These are phyloP conservation scores for Paraleonurus japonicus DNA, from an alignment of 257 asterid genomes.

Conservation along the genomic window DNA sequence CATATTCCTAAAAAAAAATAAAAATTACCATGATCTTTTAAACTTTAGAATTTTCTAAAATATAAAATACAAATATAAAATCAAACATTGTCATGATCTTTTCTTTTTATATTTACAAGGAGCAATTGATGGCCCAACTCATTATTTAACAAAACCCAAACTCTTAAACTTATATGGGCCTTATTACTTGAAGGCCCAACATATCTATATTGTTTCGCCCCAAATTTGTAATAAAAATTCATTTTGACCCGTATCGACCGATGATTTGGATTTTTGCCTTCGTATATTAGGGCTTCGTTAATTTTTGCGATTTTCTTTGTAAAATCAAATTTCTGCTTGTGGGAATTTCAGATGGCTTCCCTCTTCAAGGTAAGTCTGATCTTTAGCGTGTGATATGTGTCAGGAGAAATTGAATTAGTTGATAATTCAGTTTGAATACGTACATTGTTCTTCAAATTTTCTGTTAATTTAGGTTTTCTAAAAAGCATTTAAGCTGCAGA, in stretches of 20 bases:
- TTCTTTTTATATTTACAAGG: too few relatives aligned
- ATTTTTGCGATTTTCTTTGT: not conserved
- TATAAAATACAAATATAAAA: too few relatives aligned
- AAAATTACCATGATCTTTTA: too few relatives aligned
- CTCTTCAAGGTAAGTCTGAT: conserved; percentile 49
- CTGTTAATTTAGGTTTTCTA: conserved; percentile 17
- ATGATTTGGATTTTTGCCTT: conserved; percentile 11
- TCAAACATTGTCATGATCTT: too few relatives aligned
- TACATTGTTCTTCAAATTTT: conserved; percentile 3
- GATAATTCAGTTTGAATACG: conserved; percentile 20
- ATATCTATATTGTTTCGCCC: not conserved
- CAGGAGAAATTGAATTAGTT: conserved; percentile 10
- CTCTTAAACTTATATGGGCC: not conserved
- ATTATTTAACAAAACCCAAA: not conserved
- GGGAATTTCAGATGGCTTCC: conserved; percentile 50
- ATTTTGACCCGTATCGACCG: not conserved
- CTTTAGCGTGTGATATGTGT: not conserved
- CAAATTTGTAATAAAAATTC: not conserved
- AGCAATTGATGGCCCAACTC: conserved; percentile 5
- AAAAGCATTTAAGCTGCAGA: not conserved
- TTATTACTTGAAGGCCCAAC: not conserved
- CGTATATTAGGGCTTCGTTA: conserved; percentile 30
- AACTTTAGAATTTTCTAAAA: too few relatives aligned
- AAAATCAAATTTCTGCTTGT: conserved; percentile 14
- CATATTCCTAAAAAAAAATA: too few relatives aligned